These are phyloP conservation scores for Podila horticola DNA, from an alignment of 192 early-diverging fungal genomes.

Conservation along the genomic window DNA sequence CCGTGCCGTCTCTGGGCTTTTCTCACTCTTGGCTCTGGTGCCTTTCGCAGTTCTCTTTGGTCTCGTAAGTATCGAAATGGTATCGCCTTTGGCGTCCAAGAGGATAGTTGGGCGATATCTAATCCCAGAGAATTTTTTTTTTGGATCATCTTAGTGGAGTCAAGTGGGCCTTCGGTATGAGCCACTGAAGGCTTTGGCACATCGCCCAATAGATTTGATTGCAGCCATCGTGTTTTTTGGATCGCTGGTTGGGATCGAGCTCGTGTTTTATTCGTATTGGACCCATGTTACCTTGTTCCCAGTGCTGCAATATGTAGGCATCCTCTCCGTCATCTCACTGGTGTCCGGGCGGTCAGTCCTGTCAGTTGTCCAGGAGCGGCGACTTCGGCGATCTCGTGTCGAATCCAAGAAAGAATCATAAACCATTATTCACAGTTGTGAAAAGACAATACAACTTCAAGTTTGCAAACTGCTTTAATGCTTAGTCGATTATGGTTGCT, in stretches of 20 bases:
- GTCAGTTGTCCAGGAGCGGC: constrained; percentile 42
- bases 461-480: neutral
- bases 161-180: constrained; percentile 54
- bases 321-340: constrained; percentile 48
- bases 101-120: neutral
- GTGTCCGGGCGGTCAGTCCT: constrained; percentile 59
- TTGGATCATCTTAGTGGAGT: constrained; percentile 45
- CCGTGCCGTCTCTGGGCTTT: constrained; percentile 47
- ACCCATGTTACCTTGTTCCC: constrained; percentile 61
- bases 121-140: neutral
- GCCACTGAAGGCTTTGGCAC: constrained; percentile 26
- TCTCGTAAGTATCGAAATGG: constrained; percentile 40
- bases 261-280: constrained; percentile 62
- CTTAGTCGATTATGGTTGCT: neutral
- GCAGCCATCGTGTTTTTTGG: constrained; percentile 52
- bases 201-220: constrained; percentile 20
- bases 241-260: constrained; percentile 56
- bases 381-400: constrained; percentile 22
- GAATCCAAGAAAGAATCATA: constrained; percentile 19
- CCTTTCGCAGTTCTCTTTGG: constrained; percentile 55
- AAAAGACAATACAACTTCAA: no score
- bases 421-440: neutral
- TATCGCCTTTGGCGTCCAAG: neutral
- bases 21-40: constrained; percentile 50
- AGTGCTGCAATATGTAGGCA: constrained; percentile 54